phyloP scores from a whole-genome alignment of 2,329 filamentous ascomycete genomes.

The Cladosporium sphaerospermum region DNA sequence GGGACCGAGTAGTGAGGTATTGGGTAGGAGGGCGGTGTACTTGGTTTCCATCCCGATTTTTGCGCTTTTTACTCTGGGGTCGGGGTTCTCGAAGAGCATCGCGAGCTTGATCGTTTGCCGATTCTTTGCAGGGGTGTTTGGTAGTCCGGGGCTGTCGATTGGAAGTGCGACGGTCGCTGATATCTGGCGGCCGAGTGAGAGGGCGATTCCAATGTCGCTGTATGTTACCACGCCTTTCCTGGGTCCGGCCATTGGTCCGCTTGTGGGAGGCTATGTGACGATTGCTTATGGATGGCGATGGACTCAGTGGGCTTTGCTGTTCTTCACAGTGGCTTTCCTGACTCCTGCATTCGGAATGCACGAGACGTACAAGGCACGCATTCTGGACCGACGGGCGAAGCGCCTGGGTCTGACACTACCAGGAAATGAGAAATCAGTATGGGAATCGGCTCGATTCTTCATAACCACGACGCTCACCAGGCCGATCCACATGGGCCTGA shows the following conservation, averaged over 20 bases:
- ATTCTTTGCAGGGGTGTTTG: constrained; percentile 69
- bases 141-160: constrained; percentile 47
- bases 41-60: constrained; percentile 41
- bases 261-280: constrained; percentile 30
- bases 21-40: constrained; percentile 52
- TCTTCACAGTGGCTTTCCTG: constrained; percentile 26
- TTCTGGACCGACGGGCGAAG: constrained; percentile 33
- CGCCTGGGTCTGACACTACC: constrained; percentile 19
- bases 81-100: constrained; percentile 47
- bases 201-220: constrained; percentile 16
- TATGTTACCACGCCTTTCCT: constrained; percentile 30
- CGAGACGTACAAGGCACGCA: constrained; percentile 50
- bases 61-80: constrained; percentile 52
- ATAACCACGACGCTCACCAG: constrained; percentile 18
- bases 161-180: constrained; percentile 18
- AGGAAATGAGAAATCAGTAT: constrained; percentile 15
- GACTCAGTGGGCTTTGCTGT: constrained; percentile 23
- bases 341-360: constrained; percentile 25
- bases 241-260: constrained; percentile 33
- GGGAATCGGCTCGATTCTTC: constrained; percentile 22
- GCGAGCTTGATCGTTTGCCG: constrained; percentile 48
- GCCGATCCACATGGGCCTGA: constrained; percentile 25
- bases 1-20: constrained; percentile 53
- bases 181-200: constrained; percentile 15
- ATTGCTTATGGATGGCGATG: constrained; percentile 18